Evolutionary conservation across 495 filamentous ascomycete genomes (phyloP), one percentile per base, ranked within the genome.

Genomic region (Penicillium herquei): DNA sequence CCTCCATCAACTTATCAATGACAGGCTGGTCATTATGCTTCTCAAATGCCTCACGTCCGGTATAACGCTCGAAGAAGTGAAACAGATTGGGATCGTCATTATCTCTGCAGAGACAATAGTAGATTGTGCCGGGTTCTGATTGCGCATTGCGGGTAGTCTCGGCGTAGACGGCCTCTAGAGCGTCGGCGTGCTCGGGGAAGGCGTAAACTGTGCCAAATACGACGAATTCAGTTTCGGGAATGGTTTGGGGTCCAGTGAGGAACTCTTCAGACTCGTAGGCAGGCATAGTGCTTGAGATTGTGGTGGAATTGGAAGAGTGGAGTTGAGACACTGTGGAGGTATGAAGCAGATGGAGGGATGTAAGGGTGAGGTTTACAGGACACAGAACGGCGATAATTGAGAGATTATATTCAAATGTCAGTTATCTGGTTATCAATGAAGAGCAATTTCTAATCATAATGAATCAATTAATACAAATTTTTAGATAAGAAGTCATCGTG

Each of bases 1-100:
- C 65, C 16, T 47, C 57, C 51, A 74, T 51, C 43, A 74, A 33
- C 45, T 74, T 67, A 40, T 59, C 55, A 21, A 68, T 68, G 37
- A 70, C 61, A 1, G 70, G 69, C 59, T 66, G 63, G 0, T 39
- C 21, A 43, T 67, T 71, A 49, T 74, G 71, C 17, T 49, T 61
- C 3, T 69, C 63, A 44, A 74, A 74, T 0, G 71, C 69, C 32
- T 56, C 37, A 7, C 48, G 51, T 0, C 60, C 59, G 3, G 50
- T 59, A 39, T 70, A 74, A 7, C 59, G 54, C 57, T 73, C 71
- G 48, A 71, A 74, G 46, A 74, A 74, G 48, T 72, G 64, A 35
- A 75, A 75, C 10, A 73, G 41, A 30, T 39, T 59, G 1, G 51
- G 63, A 32, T 73, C 59, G 13, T 64, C 51, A 14, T 5, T 5